These are phyloP conservation scores for Scopulariopsis brevicaulis DNA, from an alignment of 2,329 filamentous ascomycete species.

Conservation along the genomic window DNA sequence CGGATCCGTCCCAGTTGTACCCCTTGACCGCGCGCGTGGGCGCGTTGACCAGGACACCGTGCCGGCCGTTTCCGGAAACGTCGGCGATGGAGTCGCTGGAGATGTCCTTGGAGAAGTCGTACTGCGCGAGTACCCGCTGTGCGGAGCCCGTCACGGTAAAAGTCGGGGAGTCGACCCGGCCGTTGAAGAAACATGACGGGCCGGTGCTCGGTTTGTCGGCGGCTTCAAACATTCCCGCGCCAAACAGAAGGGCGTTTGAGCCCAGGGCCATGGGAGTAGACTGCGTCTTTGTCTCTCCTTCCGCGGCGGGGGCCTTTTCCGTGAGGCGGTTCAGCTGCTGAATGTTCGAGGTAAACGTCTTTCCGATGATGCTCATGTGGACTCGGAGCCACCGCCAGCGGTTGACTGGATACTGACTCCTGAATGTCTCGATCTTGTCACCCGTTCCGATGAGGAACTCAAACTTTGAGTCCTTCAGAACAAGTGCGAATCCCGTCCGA, in stretches of 20 bases:
- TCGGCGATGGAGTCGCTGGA: constrained; percentile 14
- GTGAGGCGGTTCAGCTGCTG: constrained; percentile 4
- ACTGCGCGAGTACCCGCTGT: constrained; percentile 6
- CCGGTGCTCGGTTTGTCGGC: background rate
- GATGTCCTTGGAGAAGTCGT: constrained; percentile 13
- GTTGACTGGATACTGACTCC: background rate
- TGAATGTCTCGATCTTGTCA: background rate
- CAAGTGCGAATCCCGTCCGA: background rate
- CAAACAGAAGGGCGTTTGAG: constrained; percentile 3
- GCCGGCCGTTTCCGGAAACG: constrained; percentile 11
- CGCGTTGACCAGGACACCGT: constrained; percentile 18
- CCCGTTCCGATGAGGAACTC: background rate
- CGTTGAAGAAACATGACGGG: constrained; percentile 9
- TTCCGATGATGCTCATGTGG: constrained; percentile 3
- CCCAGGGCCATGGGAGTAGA: background rate
- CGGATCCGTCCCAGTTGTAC: constrained; percentile 18
- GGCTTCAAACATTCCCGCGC: constrained; percentile 3
- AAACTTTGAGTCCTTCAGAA: background rate
- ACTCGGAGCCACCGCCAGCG: constrained; percentile 6
- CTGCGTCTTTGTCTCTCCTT: background rate
- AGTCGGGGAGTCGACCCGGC: constrained; percentile 10
- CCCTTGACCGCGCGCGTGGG: constrained; percentile 20
- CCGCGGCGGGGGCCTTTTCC: constrained; percentile 3
- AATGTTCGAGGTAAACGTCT: constrained; percentile 3
- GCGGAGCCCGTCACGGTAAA: constrained; percentile 6